phyloP scores from a whole-genome alignment of 2,329 filamentous ascomycete species.

The Aspergillus sp. region DNA sequence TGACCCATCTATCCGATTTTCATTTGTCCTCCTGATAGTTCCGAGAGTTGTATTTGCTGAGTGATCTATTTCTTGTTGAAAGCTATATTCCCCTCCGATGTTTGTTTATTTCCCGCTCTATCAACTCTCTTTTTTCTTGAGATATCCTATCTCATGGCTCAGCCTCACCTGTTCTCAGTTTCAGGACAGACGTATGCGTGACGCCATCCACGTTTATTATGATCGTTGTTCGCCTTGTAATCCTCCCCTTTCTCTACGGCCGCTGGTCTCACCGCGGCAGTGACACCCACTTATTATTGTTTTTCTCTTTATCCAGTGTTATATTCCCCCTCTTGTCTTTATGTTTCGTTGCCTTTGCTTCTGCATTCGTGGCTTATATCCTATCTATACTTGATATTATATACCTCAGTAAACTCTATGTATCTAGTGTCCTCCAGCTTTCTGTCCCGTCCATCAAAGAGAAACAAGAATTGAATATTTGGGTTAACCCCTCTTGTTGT shows the following conservation, averaged over 20 bases:
- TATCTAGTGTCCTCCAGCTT: background rate
- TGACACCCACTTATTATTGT: slow-evolving; percentile 14
- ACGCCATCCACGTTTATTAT: slow-evolving; percentile 13
- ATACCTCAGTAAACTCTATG: slow-evolving; percentile 20
- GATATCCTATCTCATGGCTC: background rate
- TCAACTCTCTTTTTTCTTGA: slow-evolving; percentile 11
- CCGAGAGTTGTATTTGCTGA: slow-evolving; percentile 8
- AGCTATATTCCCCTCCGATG: slow-evolving; percentile 6
- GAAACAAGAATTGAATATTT: background rate
- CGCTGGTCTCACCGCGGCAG: background rate
- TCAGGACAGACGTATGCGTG: slow-evolving; percentile 16
- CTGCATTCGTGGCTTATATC: background rate
- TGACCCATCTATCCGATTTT: background rate
- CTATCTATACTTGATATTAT: slow-evolving; percentile 8
- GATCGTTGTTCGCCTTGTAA: slow-evolving; percentile 12
- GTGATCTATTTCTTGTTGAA: slow-evolving; percentile 5
- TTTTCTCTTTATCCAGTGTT: slow-evolving; percentile 20
- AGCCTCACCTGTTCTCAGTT: slow-evolving; percentile 2
- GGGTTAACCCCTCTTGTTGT: background rate
- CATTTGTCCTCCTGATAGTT: slow-evolving; percentile 10
- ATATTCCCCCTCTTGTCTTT: slow-evolving; percentile 32
- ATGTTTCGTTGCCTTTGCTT: slow-evolving; percentile 1
- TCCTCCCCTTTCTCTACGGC: slow-evolving; percentile 1
- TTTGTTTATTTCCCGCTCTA: slow-evolving; percentile 4
- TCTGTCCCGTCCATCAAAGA: background rate